Conservation (phyloP, 108 stramenopile genomes). For the Fragilariopsis cylindrus region DNA sequence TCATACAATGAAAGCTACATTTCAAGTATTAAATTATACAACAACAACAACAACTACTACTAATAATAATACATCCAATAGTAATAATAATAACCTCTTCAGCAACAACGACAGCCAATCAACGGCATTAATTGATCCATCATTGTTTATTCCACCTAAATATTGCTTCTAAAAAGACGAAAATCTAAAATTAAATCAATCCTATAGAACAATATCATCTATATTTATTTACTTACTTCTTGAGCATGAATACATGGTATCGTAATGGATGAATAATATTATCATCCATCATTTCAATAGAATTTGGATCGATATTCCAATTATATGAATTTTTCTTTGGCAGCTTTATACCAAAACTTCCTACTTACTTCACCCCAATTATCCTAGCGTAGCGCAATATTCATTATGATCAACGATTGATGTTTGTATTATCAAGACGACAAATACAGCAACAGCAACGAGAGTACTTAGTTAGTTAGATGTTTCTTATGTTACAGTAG, state of each 20-base stretch:
- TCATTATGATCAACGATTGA: no score
- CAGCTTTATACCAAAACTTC: conserved; percentile 36
- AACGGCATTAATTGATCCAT: not conserved
- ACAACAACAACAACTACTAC: not conserved
- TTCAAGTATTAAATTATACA: not conserved
- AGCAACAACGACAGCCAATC: no score
- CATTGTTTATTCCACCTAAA: not conserved
- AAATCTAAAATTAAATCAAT: no score
- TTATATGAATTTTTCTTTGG: conserved; percentile 29
- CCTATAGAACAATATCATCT: no score
- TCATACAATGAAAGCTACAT: not conserved
- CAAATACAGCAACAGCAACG: no score
- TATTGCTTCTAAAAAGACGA: not conserved
- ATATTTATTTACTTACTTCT: conserved; percentile 1
- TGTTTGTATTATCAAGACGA: no score
- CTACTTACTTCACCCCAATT: conserved; percentile 44
- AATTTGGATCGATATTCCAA: conserved; percentile 48
- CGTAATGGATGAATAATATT: conserved; percentile 22
- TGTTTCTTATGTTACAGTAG: no score
- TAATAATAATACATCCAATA: no score
- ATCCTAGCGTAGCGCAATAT: not conserved
- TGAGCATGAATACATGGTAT: conserved; percentile 52
- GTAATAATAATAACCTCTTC: no score
- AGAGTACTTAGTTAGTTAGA: no score
- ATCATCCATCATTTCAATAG: conserved; percentile 33